Base-by-base conservation (phyloP, 306 rosid species). In the Vicia sativa region DNA sequence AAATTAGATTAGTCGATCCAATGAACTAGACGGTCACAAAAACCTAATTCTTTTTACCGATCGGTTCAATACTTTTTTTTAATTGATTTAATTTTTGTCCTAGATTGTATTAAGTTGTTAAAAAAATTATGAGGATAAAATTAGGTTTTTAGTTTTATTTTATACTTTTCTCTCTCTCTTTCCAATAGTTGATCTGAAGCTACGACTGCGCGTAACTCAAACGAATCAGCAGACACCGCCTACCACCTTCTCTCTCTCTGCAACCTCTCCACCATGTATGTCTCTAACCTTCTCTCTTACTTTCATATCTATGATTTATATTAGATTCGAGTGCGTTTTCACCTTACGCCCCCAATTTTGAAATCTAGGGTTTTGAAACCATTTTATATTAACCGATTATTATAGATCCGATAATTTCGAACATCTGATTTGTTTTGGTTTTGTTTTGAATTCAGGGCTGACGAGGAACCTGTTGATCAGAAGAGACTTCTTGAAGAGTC, bases 391-490 rank as follows among this genome's bases (percentile, higher is more conserved):
- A 9, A 39, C n/a, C 11, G 13, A 39, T 39, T 39, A 3, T 39
- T 39, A 39, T 9, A 9, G 10, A 1, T 0, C 6, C 6, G 1
- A 29, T 29, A 29, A 5, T 1, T 29, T 29, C 6, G 5, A 7
- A 2, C 6, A 1, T 5, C 0, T 5, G 6, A 8, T 31, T 8
- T 31, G 0, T 34, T 34, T 34, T 0, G 38, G 7, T 69, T 34
- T 61, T 65, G 4, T 65, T 35, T 10, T 78, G 69, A 48, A 62
- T 68, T 54, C 70, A 93, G 99, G 99, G 96, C 99, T 66, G 99
- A 93, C 6, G 99, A 93, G 72, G 99, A 93, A 76, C 96, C 86
- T 71, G 95, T 83, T 83, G 95, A 88, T 83, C 99, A 84, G 73
- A 93, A 93, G 85, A 85, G 76, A 82, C 78, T 86, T 74, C 77